Evolutionary conservation across 1,284 basidiomycete species (phyloP), one percentile per base, ranked within the genome.

Genomic region (Heterobasidion irregulare): DNA sequence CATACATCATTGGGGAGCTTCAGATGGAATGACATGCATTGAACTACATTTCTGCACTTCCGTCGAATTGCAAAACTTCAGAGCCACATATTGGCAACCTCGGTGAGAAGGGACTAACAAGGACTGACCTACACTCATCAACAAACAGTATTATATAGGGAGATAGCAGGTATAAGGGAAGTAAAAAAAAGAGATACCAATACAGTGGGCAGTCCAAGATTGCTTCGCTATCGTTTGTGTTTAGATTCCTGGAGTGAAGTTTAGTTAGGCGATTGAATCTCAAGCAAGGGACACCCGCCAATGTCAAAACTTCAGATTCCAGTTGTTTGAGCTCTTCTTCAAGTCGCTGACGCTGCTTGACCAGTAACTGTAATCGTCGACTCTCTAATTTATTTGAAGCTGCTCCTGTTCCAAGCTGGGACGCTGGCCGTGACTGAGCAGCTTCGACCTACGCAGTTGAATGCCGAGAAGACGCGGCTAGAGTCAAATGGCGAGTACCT

Each of bases 1-100:
- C 83, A 9, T 71, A 90, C 1, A 57, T 91, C 15, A 81, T 91
- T 53, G 84, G 86, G 18, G 88, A 90, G 66, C 68, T 89, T 44
- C 73, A 78, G 58, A 58, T 64, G 62, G 63, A 61, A 9, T 52
- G 45, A 57, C 15, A 44, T 47, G 9, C 18, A 47, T 47, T 10
- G 18, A 47, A 47, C 2, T 47, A 16, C 18, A 47, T 47, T 16
- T 9, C 26, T 32, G n/a, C 26, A 32, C 3, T 12, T 4, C 6
- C 26, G 46, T 47, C 10, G 12, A 15, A 16, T 15, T 47, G 26
- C n/a, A 47, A 18, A 32, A 47, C 16, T 16, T 47, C 16, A 50
- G 6, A 48, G 47, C 15, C 5, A 48, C 19, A 18, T 16, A 26
- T 56, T 45, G 50, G 53, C 44, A 8, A 26, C 6, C 26, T 26